These are phyloP conservation scores for Saprolegnia parasitica DNA, from an alignment of 352 stramenopile genomes.

Conservation along the genomic window DNA sequence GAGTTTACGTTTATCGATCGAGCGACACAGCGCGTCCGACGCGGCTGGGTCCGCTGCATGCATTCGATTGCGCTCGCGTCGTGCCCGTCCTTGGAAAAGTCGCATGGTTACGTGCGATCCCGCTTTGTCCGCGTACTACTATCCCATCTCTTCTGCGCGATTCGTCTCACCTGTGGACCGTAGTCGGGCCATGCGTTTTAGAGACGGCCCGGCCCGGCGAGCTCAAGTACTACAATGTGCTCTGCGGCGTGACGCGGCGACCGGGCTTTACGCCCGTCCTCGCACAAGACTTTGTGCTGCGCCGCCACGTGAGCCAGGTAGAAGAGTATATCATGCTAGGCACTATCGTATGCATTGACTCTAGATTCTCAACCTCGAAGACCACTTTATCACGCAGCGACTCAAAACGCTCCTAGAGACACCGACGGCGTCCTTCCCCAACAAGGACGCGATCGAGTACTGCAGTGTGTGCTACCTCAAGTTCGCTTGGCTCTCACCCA, in stretches of 20 bases:
- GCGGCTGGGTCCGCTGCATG: slow-evolving; percentile 18
- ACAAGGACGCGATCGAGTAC: slow-evolving; percentile 12
- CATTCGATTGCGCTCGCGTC: slow-evolving; percentile 3
- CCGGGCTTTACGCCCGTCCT: neutral
- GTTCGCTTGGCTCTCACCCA: slow-evolving; percentile 7
- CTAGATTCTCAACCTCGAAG: slow-evolving; percentile 24
- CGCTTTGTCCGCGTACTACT: slow-evolving; percentile 14
- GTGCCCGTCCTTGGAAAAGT: slow-evolving; percentile 9
- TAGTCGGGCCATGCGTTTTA: slow-evolving; percentile 23
- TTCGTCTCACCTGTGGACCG: neutral
- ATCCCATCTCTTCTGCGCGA: no score
- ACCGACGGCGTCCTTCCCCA: neutral
- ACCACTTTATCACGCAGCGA: slow-evolving; percentile 13
- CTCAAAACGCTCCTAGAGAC: slow-evolving; percentile 3
- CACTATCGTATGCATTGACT: neutral
- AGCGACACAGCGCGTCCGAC: neutral
- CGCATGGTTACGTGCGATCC: slow-evolving; percentile 6
- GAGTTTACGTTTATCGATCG: slow-evolving; percentile 20
- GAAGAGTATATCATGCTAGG: no score
- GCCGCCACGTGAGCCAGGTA: slow-evolving; percentile 5
- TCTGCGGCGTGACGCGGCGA: slow-evolving; percentile 6
- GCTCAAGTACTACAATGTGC: slow-evolving; percentile 18
- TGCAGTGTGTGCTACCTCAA: slow-evolving; percentile 17
- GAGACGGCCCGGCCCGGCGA: neutral
- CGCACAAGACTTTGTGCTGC: neutral